Conservation (phyloP, 176 grass and related monocot species). For the Dendrocalamus sinicus region DNA sequence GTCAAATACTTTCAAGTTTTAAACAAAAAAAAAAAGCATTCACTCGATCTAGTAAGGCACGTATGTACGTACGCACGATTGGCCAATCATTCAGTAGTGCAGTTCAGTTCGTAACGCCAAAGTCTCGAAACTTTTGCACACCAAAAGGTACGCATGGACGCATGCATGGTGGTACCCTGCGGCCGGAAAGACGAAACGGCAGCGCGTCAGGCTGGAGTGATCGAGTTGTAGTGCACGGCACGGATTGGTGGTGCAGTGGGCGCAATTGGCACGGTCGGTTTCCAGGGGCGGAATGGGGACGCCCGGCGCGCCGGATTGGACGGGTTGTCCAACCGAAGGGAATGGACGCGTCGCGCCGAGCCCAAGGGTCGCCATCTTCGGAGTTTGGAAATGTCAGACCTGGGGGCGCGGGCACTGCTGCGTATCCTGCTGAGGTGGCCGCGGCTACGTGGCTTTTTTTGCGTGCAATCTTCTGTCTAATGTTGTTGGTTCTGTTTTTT, state of each 20-base stretch:
- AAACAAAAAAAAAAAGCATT: not conserved
- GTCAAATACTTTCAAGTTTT: not conserved
- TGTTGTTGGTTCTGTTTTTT: too few species aligned
- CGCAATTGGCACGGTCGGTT: constrained; percentile 3
- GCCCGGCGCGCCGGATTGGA: not conserved
- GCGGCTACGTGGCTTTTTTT: not conserved
- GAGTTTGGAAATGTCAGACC: constrained; percentile 19
- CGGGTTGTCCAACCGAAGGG: not conserved
- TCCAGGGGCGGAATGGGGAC: not conserved
- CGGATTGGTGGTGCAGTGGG: constrained; percentile 22
- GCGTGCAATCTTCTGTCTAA: not conserved
- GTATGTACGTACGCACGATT: not conserved
- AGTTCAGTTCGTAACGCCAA: not conserved
- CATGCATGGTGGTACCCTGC: not conserved
- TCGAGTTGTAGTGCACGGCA: not conserved
- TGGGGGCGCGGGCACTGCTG: not conserved
- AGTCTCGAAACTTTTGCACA: not conserved
- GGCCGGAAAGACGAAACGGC: not conserved
- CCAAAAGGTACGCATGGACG: not conserved
- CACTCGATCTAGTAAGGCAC: not conserved
- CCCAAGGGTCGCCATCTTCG: not conserved
- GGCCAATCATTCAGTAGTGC: not conserved
- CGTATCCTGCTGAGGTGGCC: not conserved
- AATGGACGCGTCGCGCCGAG: not conserved
- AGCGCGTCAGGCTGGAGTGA: not conserved